Percentiles rank a stretch among this genome's conserved stretches.
Evolutionary conservation across 169 alveolate species (phyloP).

Genomic region (Plasmodium blacklocki): DNA sequence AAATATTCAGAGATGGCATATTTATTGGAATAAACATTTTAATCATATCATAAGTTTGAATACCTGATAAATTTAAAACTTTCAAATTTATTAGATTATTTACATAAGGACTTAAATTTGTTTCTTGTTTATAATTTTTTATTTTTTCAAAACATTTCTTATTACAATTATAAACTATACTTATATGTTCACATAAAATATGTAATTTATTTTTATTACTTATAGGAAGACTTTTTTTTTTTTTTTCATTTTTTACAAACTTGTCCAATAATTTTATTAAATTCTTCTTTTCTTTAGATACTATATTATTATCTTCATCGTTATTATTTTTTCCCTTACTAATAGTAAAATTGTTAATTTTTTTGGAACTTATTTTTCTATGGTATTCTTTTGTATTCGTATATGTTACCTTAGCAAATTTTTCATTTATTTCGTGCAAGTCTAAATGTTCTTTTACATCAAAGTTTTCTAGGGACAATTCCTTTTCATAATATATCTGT

Average conservation of each 20-base stretch:
- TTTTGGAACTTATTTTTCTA: too few species aligned
- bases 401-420: too few species aligned
- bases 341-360: too few species aligned
- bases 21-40: constrained; percentile 50
- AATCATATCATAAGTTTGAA: constrained; percentile 52
- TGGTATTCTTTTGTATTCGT: too few species aligned
- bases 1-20: constrained; percentile 11
- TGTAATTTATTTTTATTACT: constrained; percentile 16
- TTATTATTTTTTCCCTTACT: background rate
- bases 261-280: background rate
- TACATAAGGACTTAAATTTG: constrained; percentile 28
- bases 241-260: background rate
- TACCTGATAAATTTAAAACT: constrained; percentile 41
- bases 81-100: constrained; percentile 7
- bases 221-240: background rate
- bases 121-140: constrained; percentile 49
- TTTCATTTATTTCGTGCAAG: too few species aligned
- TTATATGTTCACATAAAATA: constrained; percentile 39
- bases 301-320: background rate
- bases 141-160: constrained; percentile 44
- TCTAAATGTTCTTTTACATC: too few species aligned
- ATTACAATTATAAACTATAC: constrained; percentile 39
- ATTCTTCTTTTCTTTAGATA: background rate
- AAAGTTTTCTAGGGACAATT: too few species aligned
- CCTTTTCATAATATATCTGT: too few species aligned